Evolutionary conservation across 2,329 filamentous ascomycete species (phyloP).

Genomic region (Aspergillus brunneoviolaceus): DNA sequence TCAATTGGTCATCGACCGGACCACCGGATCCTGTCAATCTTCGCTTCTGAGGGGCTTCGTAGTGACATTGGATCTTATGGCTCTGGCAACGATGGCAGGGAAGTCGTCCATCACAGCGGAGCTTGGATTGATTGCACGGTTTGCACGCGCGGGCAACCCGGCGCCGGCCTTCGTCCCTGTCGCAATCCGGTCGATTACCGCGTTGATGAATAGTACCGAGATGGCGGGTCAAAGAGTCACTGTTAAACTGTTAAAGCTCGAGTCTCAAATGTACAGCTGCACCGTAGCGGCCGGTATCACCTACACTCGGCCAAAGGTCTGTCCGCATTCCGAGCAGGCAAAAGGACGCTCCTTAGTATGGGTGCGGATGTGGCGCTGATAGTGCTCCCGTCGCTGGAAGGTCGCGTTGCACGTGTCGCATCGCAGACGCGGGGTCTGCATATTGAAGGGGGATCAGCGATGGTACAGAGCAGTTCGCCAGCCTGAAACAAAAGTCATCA

Average conservation of each 20-base stretch:
- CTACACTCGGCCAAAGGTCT: slow-evolving; percentile 2
- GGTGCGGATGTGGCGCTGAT: slow-evolving; percentile 6
- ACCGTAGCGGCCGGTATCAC: background rate
- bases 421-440: background rate
- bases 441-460: background rate
- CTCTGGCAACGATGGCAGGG: slow-evolving; percentile 1
- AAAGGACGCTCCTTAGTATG: slow-evolving; percentile 6
- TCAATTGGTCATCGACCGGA: too few species aligned
- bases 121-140: slow-evolving; percentile 4
- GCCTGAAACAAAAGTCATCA: background rate
- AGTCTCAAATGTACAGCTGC: too few species aligned
- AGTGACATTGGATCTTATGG: background rate
- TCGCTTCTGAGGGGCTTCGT: slow-evolving; percentile 3
- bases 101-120: background rate
- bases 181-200: background rate
- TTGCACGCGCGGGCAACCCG: slow-evolving; percentile 7
- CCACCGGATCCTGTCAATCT: background rate
- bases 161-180: background rate
- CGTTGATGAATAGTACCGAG: background rate
- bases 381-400: slow-evolving; percentile 4
- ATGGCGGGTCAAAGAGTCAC: slow-evolving; percentile 4
- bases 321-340: background rate
- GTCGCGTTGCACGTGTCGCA: slow-evolving; percentile 1
- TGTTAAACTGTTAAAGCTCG: background rate
- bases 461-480: background rate